Percentiles rank a stretch among this genome's conserved stretches.
Evolutionary conservation across 2,329 filamentous ascomycete genomes (phyloP).

Genomic region (Purpureocillium takamizusanense): DNA sequence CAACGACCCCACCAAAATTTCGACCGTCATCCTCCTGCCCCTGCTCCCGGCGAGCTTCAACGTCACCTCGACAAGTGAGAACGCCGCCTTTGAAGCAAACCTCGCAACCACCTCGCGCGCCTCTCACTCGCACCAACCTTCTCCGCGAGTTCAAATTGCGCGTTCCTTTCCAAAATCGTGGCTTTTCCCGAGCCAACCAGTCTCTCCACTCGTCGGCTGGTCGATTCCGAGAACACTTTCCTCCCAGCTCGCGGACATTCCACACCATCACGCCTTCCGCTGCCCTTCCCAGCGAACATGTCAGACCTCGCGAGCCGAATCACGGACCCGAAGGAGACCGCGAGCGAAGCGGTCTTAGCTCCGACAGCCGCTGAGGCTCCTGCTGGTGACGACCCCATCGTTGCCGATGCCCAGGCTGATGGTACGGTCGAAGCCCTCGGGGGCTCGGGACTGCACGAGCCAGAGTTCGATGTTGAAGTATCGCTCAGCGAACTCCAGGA

Average conservation of each 20-base stretch:
- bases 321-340: conserved; percentile 30
- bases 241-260: too few species aligned
- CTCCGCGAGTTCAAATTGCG: too few species aligned
- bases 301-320: conserved; percentile 43
- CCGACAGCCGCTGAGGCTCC: conserved; percentile 13
- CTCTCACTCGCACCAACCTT: too few species aligned
- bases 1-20: conserved; percentile 24
- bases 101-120: too few species aligned
- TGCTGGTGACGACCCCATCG: conserved; percentile 9
- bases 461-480: conserved; percentile 82
- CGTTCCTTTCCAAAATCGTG: neutral
- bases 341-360: conserved; percentile 7
- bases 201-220: neutral
- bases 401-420: conserved; percentile 25
- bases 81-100: too few species aligned
- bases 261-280: neutral
- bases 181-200: neutral
- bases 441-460: conserved; percentile 55
- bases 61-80: too few species aligned
- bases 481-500: conserved; percentile 84
- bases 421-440: conserved; percentile 24
- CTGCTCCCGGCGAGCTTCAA: too few species aligned
- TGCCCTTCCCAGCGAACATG: conserved; percentile 20
- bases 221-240: neutral
- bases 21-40: conserved; percentile 4